A percentile compares a stretch with the other conserved stretches of the same genome.
Conservation (phyloP, 208 protist genomes). For the Entamoeba moshkovskii region DNA sequence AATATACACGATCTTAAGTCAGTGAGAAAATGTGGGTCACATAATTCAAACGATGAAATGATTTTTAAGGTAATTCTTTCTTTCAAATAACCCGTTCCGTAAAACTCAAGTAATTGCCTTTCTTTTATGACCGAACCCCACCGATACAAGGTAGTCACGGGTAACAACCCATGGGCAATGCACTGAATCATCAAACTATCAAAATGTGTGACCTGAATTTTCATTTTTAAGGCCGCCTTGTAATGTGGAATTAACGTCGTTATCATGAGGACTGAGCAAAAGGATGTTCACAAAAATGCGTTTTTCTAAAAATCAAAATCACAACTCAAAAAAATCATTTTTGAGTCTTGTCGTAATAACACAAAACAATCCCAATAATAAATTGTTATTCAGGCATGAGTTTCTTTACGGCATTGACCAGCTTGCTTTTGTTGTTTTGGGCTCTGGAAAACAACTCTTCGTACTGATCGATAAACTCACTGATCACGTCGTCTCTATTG, state of each 20-base stretch:
- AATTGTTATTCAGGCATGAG: background rate
- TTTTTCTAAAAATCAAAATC: too few species aligned
- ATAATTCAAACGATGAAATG: background rate
- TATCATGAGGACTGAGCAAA: too few species aligned
- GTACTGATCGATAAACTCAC: background rate
- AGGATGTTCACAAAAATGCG: too few species aligned
- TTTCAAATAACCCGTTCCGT: background rate
- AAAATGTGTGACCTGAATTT: background rate
- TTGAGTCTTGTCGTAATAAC: too few species aligned
- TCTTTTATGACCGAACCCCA: background rate
- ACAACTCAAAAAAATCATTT: too few species aligned
- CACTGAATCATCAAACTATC: background rate
- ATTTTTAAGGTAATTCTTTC: background rate
- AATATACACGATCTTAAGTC: background rate
- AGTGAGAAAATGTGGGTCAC: background rate
- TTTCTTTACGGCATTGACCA: background rate
- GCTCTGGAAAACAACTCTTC: background rate
- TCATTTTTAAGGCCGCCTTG: background rate
- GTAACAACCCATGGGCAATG: background rate
- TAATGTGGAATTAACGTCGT: background rate
- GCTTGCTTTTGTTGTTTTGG: background rate
- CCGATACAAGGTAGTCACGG: background rate
- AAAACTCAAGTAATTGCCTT: background rate
- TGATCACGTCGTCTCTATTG: slow-evolving; percentile 62
- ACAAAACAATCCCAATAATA: too few species aligned